Conservation (phyloP, 2,329 filamentous ascomycete species). For the Xylariaceae sp. region DNA sequence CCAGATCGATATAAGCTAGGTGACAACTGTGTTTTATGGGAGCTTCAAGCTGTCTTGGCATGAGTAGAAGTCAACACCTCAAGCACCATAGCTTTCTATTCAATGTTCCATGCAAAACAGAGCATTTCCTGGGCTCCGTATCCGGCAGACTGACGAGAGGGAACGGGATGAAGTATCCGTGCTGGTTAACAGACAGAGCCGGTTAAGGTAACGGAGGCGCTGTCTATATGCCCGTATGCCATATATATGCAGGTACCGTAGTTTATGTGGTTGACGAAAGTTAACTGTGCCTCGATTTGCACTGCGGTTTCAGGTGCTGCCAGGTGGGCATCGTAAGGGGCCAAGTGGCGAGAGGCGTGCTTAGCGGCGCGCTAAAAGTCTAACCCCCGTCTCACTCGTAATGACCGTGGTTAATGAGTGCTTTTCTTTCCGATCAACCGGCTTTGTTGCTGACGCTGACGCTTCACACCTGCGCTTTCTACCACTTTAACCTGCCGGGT, state of each 20-base stretch:
- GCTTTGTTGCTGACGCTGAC: slow-evolving; percentile 8
- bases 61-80: neutral
- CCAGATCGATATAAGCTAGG: slow-evolving; percentile 27
- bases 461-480: neutral
- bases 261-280: no score
- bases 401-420: neutral
- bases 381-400: neutral
- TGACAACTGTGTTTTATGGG: slow-evolving; percentile 17
- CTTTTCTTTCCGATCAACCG: slow-evolving; percentile 13
- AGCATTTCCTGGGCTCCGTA: no score
- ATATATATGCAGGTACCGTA: no score
- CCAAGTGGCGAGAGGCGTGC: neutral
- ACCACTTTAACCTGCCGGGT: neutral
- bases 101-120: no score
- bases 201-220: no score
- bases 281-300: no score
- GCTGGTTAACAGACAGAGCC: no score
- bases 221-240: no score
- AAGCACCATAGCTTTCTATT: neutral
- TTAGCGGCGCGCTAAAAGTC: neutral
- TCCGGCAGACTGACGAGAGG: no score
- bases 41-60: slow-evolving; percentile 23
- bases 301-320: neutral
- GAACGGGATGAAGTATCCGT: no score
- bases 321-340: neutral